A percentile compares a stretch with the other conserved stretches of the same genome.
Evolutionary conservation across 1,139 yeast species (phyloP).

Genomic region (Suhomyces terraborum): DNA sequence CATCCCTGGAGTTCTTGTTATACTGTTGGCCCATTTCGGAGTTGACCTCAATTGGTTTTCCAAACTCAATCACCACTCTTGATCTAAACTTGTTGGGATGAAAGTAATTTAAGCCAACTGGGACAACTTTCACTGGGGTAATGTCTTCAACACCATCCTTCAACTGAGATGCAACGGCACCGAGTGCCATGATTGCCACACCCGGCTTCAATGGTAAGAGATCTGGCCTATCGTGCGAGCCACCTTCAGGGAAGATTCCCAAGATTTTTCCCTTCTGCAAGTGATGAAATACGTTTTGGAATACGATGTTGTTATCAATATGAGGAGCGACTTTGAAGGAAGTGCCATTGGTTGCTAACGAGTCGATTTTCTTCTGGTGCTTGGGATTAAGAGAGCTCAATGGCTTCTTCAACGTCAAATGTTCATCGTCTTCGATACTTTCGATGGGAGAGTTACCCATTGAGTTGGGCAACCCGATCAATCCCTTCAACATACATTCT

Average conservation of each 20-base stretch:
- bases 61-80: slow-evolving; percentile 93
- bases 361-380: slow-evolving; percentile 30
- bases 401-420: slow-evolving; percentile 51
- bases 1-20: slow-evolving; percentile 21
- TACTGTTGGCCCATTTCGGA: slow-evolving; percentile 34
- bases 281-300: slow-evolving; percentile 64
- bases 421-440: slow-evolving; percentile 54
- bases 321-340: slow-evolving; percentile 60
- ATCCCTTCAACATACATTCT: slow-evolving; percentile 51
- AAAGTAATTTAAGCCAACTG: slow-evolving; percentile 96
- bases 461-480: slow-evolving; percentile 61
- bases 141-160: slow-evolving; percentile 18
- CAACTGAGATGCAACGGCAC: slow-evolving; percentile 55
- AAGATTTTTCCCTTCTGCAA: slow-evolving; percentile 57
- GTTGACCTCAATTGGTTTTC: slow-evolving; percentile 78
- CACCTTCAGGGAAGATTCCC: slow-evolving; percentile 80
- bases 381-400: slow-evolving; percentile 35
- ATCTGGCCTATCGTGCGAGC: slow-evolving; percentile 93
- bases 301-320: slow-evolving; percentile 60
- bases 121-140: slow-evolving; percentile 70
- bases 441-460: slow-evolving; percentile 61
- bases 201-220: slow-evolving; percentile 93
- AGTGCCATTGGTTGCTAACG: slow-evolving; percentile 49
- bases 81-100: slow-evolving; percentile 94
- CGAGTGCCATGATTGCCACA: slow-evolving; percentile 96